A percentile compares a stretch with the other conserved stretches of the same genome.
Evolutionary conservation across 352 stramenopile species (phyloP).

Genomic region (Phytophthora sp.): DNA sequence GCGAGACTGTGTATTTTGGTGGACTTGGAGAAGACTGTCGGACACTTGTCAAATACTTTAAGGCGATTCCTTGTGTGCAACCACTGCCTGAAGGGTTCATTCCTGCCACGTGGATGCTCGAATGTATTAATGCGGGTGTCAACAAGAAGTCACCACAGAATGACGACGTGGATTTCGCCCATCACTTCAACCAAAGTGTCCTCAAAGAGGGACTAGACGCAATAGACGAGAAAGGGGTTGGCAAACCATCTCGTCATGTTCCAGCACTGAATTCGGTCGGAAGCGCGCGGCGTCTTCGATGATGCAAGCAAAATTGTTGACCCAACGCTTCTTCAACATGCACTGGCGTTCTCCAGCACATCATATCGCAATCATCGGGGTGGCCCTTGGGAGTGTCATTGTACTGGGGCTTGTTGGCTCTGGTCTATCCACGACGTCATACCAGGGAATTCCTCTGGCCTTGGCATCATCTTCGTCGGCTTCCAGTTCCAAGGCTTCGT

Average conservation of each 20-base stretch:
- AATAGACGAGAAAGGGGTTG: conserved; percentile 11
- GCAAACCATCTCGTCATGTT: background rate
- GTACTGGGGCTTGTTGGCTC: conserved; percentile 7
- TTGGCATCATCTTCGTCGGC: conserved; percentile 22
- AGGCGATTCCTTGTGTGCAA: conserved; percentile 28
- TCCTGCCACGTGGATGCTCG: conserved; percentile 84
- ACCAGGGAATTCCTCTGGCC: conserved; percentile 11
- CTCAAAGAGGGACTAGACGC: background rate
- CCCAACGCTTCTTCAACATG: conserved; percentile 29
- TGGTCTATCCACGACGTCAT: conserved; percentile 2
- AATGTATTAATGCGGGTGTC: conserved; percentile 42
- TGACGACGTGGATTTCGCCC: conserved; percentile 14
- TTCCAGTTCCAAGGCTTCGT: conserved; percentile 58
- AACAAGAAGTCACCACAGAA: conserved; percentile 50
- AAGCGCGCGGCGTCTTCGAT: conserved; percentile 17
- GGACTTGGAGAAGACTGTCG: conserved; percentile 31
- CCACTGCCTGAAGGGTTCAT: conserved; percentile 49
- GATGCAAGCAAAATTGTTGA: conserved; percentile 11
- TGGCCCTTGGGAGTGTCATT: background rate
- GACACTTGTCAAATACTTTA: conserved; percentile 36
- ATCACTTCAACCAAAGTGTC: conserved; percentile 5
- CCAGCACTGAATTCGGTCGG: conserved; percentile 14
- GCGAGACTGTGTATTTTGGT: conserved; percentile 28
- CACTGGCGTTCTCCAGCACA: conserved; percentile 37
- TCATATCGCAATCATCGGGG: conserved; percentile 5